Evolutionary conservation across 129 eudicot species (phyloP).

Genomic region (Chrysanthemum makinoi): DNA sequence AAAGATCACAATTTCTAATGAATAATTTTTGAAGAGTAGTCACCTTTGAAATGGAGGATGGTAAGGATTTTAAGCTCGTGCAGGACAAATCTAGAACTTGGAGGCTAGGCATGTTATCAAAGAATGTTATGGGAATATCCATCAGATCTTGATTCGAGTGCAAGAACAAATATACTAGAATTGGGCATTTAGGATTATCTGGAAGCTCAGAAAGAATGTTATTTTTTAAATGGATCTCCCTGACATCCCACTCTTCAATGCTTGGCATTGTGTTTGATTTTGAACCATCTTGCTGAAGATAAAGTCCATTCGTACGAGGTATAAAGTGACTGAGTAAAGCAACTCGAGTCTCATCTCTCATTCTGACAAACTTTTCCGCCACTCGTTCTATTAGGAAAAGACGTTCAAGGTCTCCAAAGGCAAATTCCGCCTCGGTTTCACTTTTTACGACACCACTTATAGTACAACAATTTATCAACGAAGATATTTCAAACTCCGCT

Average conservation of each 20-base stretch:
- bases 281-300: constrained; percentile 7
- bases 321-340: neutral
- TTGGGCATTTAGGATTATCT: constrained; percentile 12
- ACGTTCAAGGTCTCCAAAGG: too few relatives aligned
- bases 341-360: constrained; percentile 19
- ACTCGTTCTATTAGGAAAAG: constrained; percentile 11
- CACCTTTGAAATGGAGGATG: constrained; percentile 25
- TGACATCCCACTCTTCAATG: constrained; percentile 11
- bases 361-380: neutral
- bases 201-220: constrained; percentile 23
- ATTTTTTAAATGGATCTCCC: constrained; percentile 8
- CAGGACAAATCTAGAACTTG: constrained; percentile 32
- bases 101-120: constrained; percentile 28
- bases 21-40: constrained; percentile 17
- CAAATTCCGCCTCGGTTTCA: too few relatives aligned
- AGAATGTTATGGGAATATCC: constrained; percentile 22
- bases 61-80: constrained; percentile 28
- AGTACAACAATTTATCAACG: neutral
- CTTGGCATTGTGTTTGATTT: constrained; percentile 5
- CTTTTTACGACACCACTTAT: too few relatives aligned
- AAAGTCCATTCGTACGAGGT: neutral
- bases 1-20: constrained; percentile 21
- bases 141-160: constrained; percentile 20
- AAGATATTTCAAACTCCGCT: neutral
- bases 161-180: constrained; percentile 18